These are phyloP conservation scores for Passalora sequoiae DNA, from an alignment of 2,329 filamentous ascomycete genomes.

Conservation along the genomic window DNA sequence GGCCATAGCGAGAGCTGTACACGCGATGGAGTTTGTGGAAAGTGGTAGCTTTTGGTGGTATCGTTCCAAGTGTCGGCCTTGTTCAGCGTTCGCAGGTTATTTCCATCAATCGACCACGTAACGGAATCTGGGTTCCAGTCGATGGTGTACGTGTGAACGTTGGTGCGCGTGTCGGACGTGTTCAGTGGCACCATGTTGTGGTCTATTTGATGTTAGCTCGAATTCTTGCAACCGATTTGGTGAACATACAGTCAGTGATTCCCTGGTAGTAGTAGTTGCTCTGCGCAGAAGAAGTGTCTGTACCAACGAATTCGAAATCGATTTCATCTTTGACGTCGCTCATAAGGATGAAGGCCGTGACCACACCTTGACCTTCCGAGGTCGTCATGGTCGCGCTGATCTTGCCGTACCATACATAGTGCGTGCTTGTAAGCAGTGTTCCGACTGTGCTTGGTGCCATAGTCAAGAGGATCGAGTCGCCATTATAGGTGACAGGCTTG, in stretches of 20 bases:
- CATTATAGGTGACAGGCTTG: constrained; percentile 61
- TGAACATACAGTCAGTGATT: constrained; percentile 80
- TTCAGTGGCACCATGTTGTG: constrained; percentile 68
- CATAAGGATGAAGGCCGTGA: constrained; percentile 95
- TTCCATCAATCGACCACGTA: constrained; percentile 81
- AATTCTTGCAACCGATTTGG: no score
- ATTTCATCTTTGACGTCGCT: constrained; percentile 97
- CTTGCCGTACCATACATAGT: constrained; percentile 97
- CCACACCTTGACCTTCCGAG: constrained; percentile 76
- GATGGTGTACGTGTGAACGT: constrained; percentile 87
- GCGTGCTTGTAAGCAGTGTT: constrained; percentile 76
- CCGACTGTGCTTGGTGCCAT: constrained; percentile 83
- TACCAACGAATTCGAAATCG: constrained; percentile 90
- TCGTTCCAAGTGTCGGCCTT: constrained; percentile 79
- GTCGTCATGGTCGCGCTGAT: constrained; percentile 82
- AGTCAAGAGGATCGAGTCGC: constrained; percentile 68
- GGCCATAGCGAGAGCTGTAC: constrained; percentile 96
- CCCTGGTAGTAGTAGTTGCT: constrained; percentile 98
- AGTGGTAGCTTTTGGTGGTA: constrained; percentile 75
- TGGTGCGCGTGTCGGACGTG: constrained; percentile 63
- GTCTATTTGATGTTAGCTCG: no score
- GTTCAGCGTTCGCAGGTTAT: constrained; percentile 67
- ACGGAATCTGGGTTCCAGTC: constrained; percentile 85
- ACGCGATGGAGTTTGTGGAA: constrained; percentile 84
- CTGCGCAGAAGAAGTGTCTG: constrained; percentile 70